Evolutionary conservation across 2,329 filamentous ascomycete genomes (phyloP).

Genomic region (Diplodia seriata): DNA sequence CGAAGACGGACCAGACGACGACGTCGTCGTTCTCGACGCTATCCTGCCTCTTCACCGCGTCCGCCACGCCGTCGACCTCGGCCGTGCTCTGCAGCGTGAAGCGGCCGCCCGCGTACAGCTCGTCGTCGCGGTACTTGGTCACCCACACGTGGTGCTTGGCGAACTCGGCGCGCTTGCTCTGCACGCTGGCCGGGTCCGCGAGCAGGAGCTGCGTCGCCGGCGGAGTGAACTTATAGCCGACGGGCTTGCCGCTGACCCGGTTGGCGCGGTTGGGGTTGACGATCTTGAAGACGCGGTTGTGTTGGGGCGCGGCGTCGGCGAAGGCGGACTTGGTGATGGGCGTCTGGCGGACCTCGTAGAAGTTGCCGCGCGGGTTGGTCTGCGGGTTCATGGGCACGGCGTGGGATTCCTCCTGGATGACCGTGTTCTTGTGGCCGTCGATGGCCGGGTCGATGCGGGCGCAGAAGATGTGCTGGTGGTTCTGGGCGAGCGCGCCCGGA

Average conservation of each 20-base stretch:
- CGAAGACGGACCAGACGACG: slow-evolving; percentile 60
- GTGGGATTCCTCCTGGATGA: slow-evolving; percentile 62
- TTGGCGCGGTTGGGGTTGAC: slow-evolving; percentile 57
- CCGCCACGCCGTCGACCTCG: slow-evolving; percentile 54
- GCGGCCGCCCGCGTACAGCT: slow-evolving; percentile 58
- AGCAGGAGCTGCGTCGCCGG: slow-evolving; percentile 59
- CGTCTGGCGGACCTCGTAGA: slow-evolving; percentile 62
- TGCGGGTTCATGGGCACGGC: slow-evolving; percentile 57
- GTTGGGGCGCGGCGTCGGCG: slow-evolving; percentile 61
- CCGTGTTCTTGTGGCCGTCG: slow-evolving; percentile 62
- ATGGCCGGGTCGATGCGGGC: slow-evolving; percentile 70
- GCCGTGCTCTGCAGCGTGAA: slow-evolving; percentile 56
- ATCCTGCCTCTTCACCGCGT: slow-evolving; percentile 54
- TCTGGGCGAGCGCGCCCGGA: slow-evolving; percentile 69
- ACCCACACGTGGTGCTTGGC: slow-evolving; percentile 62
- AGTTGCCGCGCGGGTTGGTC: slow-evolving; percentile 68
- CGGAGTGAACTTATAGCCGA: slow-evolving; percentile 58
- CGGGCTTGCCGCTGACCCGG: slow-evolving; percentile 53
- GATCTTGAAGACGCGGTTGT: slow-evolving; percentile 64
- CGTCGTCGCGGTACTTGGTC: slow-evolving; percentile 60
- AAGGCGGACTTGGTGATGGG: slow-evolving; percentile 56
- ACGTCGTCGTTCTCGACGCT: slow-evolving; percentile 54
- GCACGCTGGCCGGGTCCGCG: slow-evolving; percentile 53
- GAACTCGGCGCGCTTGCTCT: slow-evolving; percentile 57
- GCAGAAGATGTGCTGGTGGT: slow-evolving; percentile 75